phyloP scores from a whole-genome alignment of 2,329 filamentous ascomycete species.

The Alternaria rosae region DNA sequence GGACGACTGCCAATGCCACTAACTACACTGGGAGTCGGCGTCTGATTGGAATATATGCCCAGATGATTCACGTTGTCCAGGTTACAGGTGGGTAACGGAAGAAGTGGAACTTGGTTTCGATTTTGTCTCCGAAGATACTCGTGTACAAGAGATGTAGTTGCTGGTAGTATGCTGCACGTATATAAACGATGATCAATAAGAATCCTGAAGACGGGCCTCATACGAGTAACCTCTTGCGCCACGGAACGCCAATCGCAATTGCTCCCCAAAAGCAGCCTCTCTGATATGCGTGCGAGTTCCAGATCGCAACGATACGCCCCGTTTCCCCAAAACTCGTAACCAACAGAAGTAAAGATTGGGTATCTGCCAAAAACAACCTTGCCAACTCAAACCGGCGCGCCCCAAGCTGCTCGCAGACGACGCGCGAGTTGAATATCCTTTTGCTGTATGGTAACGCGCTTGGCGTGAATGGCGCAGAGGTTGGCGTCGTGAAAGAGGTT shows the following conservation, averaged over 20 bases:
- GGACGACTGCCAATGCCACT: neutral
- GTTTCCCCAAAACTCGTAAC: neutral
- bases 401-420: constrained; percentile 81
- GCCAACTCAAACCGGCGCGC: constrained; percentile 41
- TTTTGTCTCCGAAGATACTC: neutral
- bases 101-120: neutral
- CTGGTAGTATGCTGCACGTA: neutral
- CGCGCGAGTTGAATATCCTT: constrained; percentile 98
- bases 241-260: constrained; percentile 11
- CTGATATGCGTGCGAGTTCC: neutral
- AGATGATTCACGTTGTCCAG: neutral
- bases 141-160: neutral
- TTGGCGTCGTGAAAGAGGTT: constrained; percentile 99
- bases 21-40: neutral
- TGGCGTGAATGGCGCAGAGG: constrained; percentile 97
- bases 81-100: neutral
- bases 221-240: neutral
- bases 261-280: neutral
- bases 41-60: neutral
- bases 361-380: constrained; percentile 13
- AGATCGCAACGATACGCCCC: neutral
- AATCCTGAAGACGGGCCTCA: neutral
- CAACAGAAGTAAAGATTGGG: constrained; percentile 13
- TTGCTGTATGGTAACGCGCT: constrained; percentile 97
- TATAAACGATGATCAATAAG: neutral